Conservation (phyloP, 2,329 filamentous ascomycete genomes). For the Amylocarpus encephaloides region DNA sequence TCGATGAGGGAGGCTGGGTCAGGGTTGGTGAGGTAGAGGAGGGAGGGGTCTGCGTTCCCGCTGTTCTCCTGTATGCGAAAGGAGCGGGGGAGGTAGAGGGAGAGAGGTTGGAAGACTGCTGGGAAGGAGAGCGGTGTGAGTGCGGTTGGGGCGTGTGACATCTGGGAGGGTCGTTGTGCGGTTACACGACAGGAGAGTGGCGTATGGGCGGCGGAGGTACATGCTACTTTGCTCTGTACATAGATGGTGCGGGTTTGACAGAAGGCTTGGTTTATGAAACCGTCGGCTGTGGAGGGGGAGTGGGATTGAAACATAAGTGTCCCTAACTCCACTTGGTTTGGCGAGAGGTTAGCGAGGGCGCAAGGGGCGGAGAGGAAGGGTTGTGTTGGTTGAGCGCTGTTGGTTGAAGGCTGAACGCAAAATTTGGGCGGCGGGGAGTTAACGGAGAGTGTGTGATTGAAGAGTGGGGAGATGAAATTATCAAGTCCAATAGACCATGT, state of each 20-base stretch:
- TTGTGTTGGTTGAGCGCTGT: neutral
- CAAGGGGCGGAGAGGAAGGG: slow-evolving; percentile 8
- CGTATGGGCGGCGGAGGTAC: neutral
- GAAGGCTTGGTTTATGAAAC: neutral
- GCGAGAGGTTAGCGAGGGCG: neutral
- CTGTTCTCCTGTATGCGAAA: neutral
- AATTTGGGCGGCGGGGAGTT: neutral
- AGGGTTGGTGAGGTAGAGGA: slow-evolving; percentile 8
- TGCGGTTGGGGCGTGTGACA: neutral
- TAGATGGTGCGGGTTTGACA: slow-evolving; percentile 5
- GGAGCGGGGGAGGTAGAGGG: slow-evolving; percentile 2
- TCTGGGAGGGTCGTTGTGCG: slow-evolving; percentile 4
- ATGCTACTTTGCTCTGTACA: slow-evolving; percentile 3
- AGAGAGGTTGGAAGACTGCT: slow-evolving; percentile 4
- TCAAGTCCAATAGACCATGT: slow-evolving; percentile 8
- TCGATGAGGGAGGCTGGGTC: neutral
- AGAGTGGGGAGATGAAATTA: slow-evolving; percentile 5
- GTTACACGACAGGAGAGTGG: slow-evolving; percentile 3
- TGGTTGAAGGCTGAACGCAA: neutral
- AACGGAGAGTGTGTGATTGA: neutral
- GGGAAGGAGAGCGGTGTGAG: slow-evolving; percentile 8
- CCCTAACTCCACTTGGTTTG: neutral
- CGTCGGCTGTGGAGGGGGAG: neutral
- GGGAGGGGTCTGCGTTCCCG: slow-evolving; percentile 3
- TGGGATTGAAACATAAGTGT: slow-evolving; percentile 7